These are phyloP conservation scores for Aegilops speltoides DNA, from an alignment of 176 grass and related monocot genomes.

Conservation along the genomic window DNA sequence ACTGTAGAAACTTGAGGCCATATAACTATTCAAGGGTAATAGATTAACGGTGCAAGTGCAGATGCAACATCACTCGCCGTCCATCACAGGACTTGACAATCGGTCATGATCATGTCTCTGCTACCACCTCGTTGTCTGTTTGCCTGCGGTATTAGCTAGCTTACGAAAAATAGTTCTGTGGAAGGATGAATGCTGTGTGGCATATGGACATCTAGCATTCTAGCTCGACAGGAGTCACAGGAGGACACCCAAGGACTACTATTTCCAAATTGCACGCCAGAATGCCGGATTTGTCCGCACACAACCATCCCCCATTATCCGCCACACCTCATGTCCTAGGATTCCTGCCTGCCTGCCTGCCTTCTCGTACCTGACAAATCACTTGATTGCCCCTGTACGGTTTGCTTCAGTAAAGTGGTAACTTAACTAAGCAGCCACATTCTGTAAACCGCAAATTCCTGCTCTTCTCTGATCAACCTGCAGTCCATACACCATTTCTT, in stretches of 20 bases:
- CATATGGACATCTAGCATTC: background rate
- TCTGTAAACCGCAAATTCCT: background rate
- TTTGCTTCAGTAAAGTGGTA: too few species aligned
- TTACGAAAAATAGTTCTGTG: background rate
- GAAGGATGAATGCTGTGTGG: background rate
- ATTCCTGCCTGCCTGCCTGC: slow-evolving; percentile 16
- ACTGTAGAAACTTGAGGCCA: background rate
- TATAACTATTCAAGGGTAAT: too few species aligned
- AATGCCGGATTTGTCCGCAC: slow-evolving; percentile 1
- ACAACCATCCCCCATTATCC: background rate
- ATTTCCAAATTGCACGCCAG: background rate
- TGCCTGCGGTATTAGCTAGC: background rate
- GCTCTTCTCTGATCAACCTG: background rate
- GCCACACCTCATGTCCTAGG: slow-evolving; percentile 25
- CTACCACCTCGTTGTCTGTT: background rate
- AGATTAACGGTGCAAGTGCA: background rate
- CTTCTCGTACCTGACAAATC: background rate
- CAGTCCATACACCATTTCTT: background rate
- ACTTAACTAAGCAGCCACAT: background rate
- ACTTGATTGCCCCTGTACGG: background rate
- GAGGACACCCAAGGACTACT: slow-evolving; percentile 15
- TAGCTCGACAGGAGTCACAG: background rate
- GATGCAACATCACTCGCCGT: background rate
- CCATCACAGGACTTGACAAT: background rate
- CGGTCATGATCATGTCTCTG: background rate